Conservation (phyloP, 2,329 filamentous ascomycete species). For the Exophiala dermatitidis region DNA sequence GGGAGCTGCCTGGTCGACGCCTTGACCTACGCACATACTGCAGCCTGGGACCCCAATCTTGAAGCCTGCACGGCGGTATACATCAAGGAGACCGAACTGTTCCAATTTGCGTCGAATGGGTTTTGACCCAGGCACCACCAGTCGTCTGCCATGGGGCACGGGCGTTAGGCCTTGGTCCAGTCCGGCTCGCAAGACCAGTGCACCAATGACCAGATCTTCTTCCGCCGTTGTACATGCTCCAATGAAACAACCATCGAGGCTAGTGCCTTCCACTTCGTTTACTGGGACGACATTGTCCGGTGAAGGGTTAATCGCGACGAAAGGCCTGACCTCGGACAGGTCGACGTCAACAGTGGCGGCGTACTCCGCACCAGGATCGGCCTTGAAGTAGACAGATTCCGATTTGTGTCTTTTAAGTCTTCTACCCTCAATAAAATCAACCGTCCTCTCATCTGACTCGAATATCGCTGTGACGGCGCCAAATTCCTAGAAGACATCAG, state of each 20-base stretch:
- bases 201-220: slow-evolving; percentile 41
- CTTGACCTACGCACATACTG: slow-evolving; percentile 42
- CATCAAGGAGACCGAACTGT: slow-evolving; percentile 32
- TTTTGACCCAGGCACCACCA: slow-evolving; percentile 37
- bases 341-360: slow-evolving; percentile 35
- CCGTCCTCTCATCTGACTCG: slow-evolving; percentile 35
- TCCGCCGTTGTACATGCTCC: slow-evolving; percentile 44
- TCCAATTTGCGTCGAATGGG: slow-evolving; percentile 36
- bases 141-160: slow-evolving; percentile 31
- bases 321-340: slow-evolving; percentile 34
- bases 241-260: slow-evolving; percentile 41
- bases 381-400: slow-evolving; percentile 33
- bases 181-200: slow-evolving; percentile 37
- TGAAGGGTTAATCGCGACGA: slow-evolving; percentile 37
- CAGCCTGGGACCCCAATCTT: slow-evolving; percentile 38
- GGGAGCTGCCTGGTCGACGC: slow-evolving; percentile 35
- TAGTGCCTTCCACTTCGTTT: slow-evolving; percentile 28
- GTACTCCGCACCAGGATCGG: slow-evolving; percentile 38
- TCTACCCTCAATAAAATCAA: slow-evolving; percentile 32
- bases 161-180: slow-evolving; percentile 31
- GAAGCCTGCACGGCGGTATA: slow-evolving; percentile 39
- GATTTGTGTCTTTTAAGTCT: slow-evolving; percentile 31
- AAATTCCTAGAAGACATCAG: slow-evolving; percentile 31
- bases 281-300: slow-evolving; percentile 42
- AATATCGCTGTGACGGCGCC: slow-evolving; percentile 42